Evolutionary conservation across 371 early-diverging fungal species (phyloP).

Genomic region (Apophysomyces elegans): DNA sequence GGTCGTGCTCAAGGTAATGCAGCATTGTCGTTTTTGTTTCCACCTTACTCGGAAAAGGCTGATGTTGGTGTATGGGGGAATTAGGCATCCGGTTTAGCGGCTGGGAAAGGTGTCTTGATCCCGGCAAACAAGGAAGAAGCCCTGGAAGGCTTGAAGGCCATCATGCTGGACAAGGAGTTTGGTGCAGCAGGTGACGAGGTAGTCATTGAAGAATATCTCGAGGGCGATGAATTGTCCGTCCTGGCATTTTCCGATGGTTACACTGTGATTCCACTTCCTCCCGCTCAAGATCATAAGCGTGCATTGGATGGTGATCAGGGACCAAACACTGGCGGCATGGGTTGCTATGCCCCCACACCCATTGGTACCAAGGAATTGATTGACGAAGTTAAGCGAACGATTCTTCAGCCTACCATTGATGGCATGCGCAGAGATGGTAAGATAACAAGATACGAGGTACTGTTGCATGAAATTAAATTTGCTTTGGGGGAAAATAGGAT

Average conservation of each 20-base stretch:
- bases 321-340: constrained; percentile 99
- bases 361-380: constrained; percentile 82
- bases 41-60: neutral
- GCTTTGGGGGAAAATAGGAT: constrained; percentile 37
- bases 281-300: constrained; percentile 98
- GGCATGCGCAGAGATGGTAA: constrained; percentile 92
- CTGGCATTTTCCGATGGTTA: constrained; percentile 97
- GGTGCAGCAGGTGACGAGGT: constrained; percentile 91
- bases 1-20: constrained; percentile 76
- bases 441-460: neutral
- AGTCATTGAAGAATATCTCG: constrained; percentile 93
- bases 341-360: constrained; percentile 96
- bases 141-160: constrained; percentile 76
- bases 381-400: constrained; percentile 71
- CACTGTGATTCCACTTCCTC: constrained; percentile 85
- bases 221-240: constrained; percentile 91
- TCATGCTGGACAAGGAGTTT: constrained; percentile 91
- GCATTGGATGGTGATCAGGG: constrained; percentile 92
- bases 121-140: constrained; percentile 90
- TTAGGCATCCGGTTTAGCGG: constrained; percentile 95
- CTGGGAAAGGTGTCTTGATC: constrained; percentile 96
- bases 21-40: constrained; percentile 5
- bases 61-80: neutral
- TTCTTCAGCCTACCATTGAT: constrained; percentile 91
- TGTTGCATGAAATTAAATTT: neutral